Evolutionary conservation across 1,284 basidiomycete species (phyloP).

Genomic region (Anthracocystis walkeri): DNA sequence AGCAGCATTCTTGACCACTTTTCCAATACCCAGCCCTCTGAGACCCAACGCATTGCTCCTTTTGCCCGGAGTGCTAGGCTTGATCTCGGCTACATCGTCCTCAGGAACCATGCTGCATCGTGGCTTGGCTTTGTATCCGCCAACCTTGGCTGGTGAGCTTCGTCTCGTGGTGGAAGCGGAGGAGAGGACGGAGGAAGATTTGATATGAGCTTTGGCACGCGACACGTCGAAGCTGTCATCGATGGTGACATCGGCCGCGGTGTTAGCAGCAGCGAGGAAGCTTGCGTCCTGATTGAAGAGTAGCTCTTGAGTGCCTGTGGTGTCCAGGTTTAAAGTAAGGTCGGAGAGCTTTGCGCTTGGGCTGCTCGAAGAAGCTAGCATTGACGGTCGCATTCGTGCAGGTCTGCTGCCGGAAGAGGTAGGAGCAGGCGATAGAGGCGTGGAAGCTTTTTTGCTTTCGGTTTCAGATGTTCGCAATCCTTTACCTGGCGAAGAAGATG

Average conservation of each 20-base stretch:
- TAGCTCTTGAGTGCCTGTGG: conserved; percentile 30
- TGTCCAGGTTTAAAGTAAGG: conserved; percentile 33
- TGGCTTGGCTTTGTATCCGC: conserved; percentile 19
- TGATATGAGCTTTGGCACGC: conserved; percentile 28
- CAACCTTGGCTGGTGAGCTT: conserved; percentile 33
- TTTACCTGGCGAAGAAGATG: conserved; percentile 22
- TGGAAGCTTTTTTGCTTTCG: conserved; percentile 18
- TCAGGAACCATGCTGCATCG: conserved; percentile 43
- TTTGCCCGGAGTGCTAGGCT: conserved; percentile 12
- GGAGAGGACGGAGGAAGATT: conserved; percentile 3
- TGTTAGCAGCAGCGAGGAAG: conserved; percentile 34
- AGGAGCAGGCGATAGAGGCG: conserved; percentile 22
- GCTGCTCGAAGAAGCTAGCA: conserved; percentile 21
- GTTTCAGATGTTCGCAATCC: not conserved
- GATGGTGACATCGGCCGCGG: conserved; percentile 44
- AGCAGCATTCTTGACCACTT: conserved; percentile 41
- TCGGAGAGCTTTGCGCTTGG: conserved; percentile 38
- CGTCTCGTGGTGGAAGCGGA: conserved; percentile 6
- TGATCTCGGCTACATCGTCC: conserved; percentile 18
- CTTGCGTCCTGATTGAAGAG: conserved; percentile 35
- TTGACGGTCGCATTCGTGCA: conserved; percentile 21
- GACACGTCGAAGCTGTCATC: conserved; percentile 49
- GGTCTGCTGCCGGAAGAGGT: conserved; percentile 7
- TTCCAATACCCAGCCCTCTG: conserved; percentile 28
- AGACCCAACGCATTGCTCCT: conserved; percentile 13